These are phyloP conservation scores for Tuber brumale DNA, from an alignment of 495 filamentous ascomycete genomes.

Conservation along the genomic window DNA sequence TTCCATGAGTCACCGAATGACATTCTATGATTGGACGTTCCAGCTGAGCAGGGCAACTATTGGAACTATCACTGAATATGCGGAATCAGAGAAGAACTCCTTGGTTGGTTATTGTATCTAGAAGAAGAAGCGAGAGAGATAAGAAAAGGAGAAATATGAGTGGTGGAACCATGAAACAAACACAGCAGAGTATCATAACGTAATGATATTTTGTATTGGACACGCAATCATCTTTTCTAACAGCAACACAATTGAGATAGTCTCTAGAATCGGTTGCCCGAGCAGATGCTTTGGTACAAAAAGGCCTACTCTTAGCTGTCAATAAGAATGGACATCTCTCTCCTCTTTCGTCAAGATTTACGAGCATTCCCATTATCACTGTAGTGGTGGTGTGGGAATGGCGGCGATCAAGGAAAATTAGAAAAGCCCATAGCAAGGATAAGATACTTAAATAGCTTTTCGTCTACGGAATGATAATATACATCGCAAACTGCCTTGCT, in stretches of 20 bases:
- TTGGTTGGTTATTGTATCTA: too few species aligned
- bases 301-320: not conserved
- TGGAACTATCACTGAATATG: too few species aligned
- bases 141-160: too few species aligned
- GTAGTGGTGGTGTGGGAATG: not conserved
- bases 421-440: not conserved
- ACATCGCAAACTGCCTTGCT: constrained; percentile 23
- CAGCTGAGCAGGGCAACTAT: not conserved
- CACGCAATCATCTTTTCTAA: too few species aligned
- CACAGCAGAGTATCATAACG: too few species aligned
- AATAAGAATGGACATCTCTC: not conserved
- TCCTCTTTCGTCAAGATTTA: not conserved
- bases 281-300: not conserved
- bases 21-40: not conserved
- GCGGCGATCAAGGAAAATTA: not conserved
- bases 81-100: too few species aligned
- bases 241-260: not conserved
- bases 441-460: not conserved
- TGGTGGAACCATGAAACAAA: too few species aligned
- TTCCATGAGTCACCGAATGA: not conserved
- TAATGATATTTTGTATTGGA: too few species aligned
- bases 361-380: not conserved
- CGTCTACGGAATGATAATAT: constrained; percentile 33
- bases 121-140: too few species aligned
- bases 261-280: not conserved